Evolutionary conservation across 2,329 filamentous ascomycete species (phyloP), one percentile per base, ranked within the genome.

Genomic region (Arthroderma sp.): DNA sequence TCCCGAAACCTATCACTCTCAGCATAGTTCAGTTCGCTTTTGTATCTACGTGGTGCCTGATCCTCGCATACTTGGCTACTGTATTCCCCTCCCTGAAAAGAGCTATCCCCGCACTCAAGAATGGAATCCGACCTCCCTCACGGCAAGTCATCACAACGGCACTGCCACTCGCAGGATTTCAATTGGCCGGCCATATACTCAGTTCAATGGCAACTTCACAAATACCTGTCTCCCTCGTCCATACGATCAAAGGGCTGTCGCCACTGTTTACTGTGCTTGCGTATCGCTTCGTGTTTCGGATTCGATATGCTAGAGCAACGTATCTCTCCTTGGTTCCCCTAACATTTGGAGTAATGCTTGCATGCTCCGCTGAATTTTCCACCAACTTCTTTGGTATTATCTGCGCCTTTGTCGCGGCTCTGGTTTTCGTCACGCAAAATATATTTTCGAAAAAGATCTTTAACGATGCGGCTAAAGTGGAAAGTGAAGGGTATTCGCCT

Each of bases 391-490:
- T 91, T 42, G 91, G 91, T n/a, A 83, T 98, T 11, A 57, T 89
- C 7, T 89, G 88, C 57, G 88, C 91, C 3, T 81, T 98, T 33
- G 70, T 86, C 31, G 88, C 86, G n/a, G 86, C 91, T 5, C 70
- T 96, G 45, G 83, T 96, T 52, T 98, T 98, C 59, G 91, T 98
- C 32, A 91, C 87, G 0, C 91, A 98, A 60, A 98, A 98, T 60
- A 98, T 98, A 46, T 94, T 95, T 53, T 96, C 89, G 15, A 98
- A 98, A 66, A 86, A 86, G 53, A 78, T 98, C 6, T 98, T 98
- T 71, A 98, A 95, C 62, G 88, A 95, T 59, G 86, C 86, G 5
- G 82, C 86, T 5, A 80, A 80, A 47, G 84, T 86, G 2, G 89
- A 95, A 64, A 78, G 80, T 5, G 86, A 94, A 44, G 67, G 70